Base-by-base conservation (phyloP, 2,329 filamentous ascomycete species). In the Verticillium albo-atrum region DNA sequence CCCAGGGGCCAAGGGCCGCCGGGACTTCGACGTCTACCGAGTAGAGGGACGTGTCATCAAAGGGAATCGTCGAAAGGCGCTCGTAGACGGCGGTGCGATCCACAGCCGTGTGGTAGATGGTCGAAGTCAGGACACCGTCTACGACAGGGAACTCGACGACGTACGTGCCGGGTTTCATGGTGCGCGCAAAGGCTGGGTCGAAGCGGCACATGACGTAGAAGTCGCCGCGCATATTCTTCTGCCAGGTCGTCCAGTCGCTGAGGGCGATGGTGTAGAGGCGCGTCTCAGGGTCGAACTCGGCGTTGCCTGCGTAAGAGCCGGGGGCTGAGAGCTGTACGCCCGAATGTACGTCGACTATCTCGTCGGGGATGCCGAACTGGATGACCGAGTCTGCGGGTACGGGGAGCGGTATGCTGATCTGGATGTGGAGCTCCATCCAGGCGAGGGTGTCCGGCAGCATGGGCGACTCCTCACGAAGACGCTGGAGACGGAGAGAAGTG, bases 161-260 rank as follows among this genome's bases (percentile, higher is more conserved):
- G 26, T 62, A 60, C 1, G 60, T 62, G 20, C 60, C 60, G 6
- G 55, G 60, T 34, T 55, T 51, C 60, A 61, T 59, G 3, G 50
- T 20, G 0, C 55, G 23, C 6, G 58, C 61, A 12, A 60, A 60
- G 4, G 56, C 56, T 3, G 58, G 53, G 14, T 52, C 20, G 58
- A 62, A 60, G n/a, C 58, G 61, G 54, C 61, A 61, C 57, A 61
- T 59, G 17, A 62, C 54, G 58, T 58, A 62, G 58, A 62, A 62
- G 54, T 60, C 50, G 37, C 58, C 61, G 47, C 50, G 28, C 53
- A 62, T 60, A 30, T 62, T 60, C 56, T 60, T 62, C 56, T 62
- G 42, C 61, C 61, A 62, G 17, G 61, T 62, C 1, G 58, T 58
- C 61, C 61, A 62, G 10, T 58, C 56, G 0, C 25, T 50, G 15